A percentile compares a stretch with the other conserved stretches of the same genome.
Conservation (phyloP, 805 yeast genomes). For the Candida ortonii region DNA sequence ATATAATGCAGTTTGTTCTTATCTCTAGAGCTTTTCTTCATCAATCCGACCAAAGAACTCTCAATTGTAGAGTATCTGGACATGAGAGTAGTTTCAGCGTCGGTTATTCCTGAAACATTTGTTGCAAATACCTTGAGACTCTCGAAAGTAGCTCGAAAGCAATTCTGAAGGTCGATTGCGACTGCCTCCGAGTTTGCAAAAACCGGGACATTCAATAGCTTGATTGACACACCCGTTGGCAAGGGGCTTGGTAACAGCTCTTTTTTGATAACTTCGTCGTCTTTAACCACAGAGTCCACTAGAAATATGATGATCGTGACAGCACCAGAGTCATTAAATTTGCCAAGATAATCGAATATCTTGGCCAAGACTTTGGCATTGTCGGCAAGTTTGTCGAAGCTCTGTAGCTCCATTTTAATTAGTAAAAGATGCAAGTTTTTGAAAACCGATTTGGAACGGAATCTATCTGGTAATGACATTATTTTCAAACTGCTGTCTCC, state of each 20-base stretch:
- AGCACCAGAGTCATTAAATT: conserved; percentile 11
- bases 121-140: no score
- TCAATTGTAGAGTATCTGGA: conserved; percentile 17
- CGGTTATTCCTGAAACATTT: conserved; percentile 8
- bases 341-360: conserved; percentile 20
- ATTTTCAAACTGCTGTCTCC: conserved; percentile 29
- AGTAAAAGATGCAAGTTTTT: conserved; percentile 42
- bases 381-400: conserved; percentile 12
- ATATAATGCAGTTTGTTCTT: conserved; percentile 12
- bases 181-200: no score
- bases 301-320: conserved; percentile 16
- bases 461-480: conserved; percentile 41
- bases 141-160: no score
- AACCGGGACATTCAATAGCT: conserved; percentile 2
- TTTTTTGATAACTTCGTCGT: neutral
- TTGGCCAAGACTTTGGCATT: conserved; percentile 21
- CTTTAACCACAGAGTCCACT: conserved; percentile 1
- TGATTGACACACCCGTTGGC: conserved; percentile 11
- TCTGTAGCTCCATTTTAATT: conserved; percentile 50
- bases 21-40: conserved; percentile 8
- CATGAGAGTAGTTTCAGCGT: conserved; percentile 17
- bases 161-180: no score
- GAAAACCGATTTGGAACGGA: conserved; percentile 38
- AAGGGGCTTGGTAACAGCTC: neutral
- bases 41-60: conserved; percentile 15